Base-by-base conservation (phyloP, 1,139 yeast genomes). In the Lodderomyces beijingensis region DNA sequence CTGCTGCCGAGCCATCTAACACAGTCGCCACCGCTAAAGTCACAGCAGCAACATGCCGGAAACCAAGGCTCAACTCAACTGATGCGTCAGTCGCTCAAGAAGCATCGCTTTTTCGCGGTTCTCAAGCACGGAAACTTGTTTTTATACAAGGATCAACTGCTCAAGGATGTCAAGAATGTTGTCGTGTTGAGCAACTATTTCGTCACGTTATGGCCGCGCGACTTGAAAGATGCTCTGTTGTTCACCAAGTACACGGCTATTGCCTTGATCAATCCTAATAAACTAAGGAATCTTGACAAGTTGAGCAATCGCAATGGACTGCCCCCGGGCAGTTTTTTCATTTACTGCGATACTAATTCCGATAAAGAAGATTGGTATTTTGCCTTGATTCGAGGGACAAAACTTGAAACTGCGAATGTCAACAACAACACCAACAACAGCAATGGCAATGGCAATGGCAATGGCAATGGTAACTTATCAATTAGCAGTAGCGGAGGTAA, bases 281-380 rank as follows among this genome's bases (percentile, higher is more conserved):
- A 17, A 11, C n/a, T n/a, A n/a, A n/a, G n/a, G n/a, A n/a, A n/a
- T n/a, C n/a, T n/a, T n/a, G 31, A 30, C 18, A 12, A 16, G 10
- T 26, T 34, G 6, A 27, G 22, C 4, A 31, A 33, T 12, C n/a
- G 44, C 2, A 19, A 19, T 19, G n/a, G n/a, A 9, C 79, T 85
- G 0, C 74, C 75, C 15, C 66, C 70, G 31, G 69, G 70, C 11
- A 73, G 87, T 2, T 81, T 82, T 47, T 91, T 72, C 56, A 57
- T 89, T 2, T 86, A 87, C 52, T 75, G 82, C 32, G 95, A 86
- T 47, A 70, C 76, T 31, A 85, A 87, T 42, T 71, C 71, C 33
- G 89, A 82, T 30, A 89, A 91, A 50, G 98, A 89, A 54, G 95
- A 88, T 51, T 81, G 96, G 85, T 89, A 89, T 53, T 87, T 87